Base-by-base conservation (phyloP, 306 rosid genomes). In the Cotoneaster glaucophyllus region DNA sequence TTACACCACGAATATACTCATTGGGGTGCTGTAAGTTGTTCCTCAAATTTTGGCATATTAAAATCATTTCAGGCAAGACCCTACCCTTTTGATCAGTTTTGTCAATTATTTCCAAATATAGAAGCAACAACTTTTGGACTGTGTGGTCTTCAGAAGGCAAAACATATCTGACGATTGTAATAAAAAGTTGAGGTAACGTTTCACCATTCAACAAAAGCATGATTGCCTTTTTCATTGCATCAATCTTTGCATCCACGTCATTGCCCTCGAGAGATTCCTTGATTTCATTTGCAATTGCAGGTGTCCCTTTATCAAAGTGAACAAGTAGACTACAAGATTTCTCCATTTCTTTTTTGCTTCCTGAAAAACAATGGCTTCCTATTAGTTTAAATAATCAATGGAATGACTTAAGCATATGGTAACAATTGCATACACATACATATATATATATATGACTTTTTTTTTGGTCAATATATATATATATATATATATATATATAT, bases 91-190 rank as follows among this genome's bases (percentile, higher is more conserved):
- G 84, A 80, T 91, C 97, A 19, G 92, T 91, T 39, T 89, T 91
- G 25, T 89, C 94, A 0, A 89, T 87, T 77, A 89, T 89, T 84
- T 91, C 97, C n/a, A 91, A 76, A 69, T 91, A 91, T 5, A 87
- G 86, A 14, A 91, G 90, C 54, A 91, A 89, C 5, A 91, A 90
- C 54, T 87, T 89, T 81, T 91, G 97, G 39, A 91, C 62, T 2
- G 90, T 91, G 88, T 91, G 94, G 74, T 91, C 94, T 64, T 91
- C 97, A 0, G 94, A 91, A 3, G 97, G 89, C n/a, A 91, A 86
- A 0, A 91, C 95, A 76, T 91, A 91, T 48, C 97, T 83, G 53
- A 91, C 83, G 11, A 91, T 88, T 24, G 95, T 89, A 81, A 89
- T 91, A 77, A 91, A 91, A 1, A 91, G 85, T n/a, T 91, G 97